A percentile compares a stretch with the other conserved stretches of the same genome.
Conservation (phyloP, 495 filamentous ascomycete species). For the Penicillium fimorum region DNA sequence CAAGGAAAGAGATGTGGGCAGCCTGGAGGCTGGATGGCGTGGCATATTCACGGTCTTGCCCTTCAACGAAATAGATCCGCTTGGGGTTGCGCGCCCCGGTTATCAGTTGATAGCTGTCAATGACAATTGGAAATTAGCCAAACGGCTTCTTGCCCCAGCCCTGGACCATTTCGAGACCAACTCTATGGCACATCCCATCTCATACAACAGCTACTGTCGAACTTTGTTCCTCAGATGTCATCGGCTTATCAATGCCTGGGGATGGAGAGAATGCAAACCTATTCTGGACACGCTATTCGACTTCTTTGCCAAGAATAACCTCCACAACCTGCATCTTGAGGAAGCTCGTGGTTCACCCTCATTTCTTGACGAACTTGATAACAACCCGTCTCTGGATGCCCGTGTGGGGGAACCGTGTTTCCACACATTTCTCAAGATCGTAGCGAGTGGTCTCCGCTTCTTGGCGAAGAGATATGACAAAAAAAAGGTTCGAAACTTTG, state of each 20-base stretch:
- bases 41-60: conserved; percentile 73
- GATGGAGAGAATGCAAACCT: conserved; percentile 76
- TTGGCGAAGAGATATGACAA: conserved; percentile 56
- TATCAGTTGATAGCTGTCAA: conserved; percentile 49
- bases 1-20: conserved; percentile 45
- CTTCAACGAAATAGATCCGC: conserved; percentile 68
- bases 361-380: conserved; percentile 74
- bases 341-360: conserved; percentile 69
- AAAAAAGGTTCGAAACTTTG: conserved; percentile 74
- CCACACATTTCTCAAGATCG: conserved; percentile 85
- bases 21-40: conserved; percentile 71
- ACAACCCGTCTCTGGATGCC: conserved; percentile 58
- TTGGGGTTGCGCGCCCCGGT: conserved; percentile 59
- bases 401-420: conserved; percentile 79
- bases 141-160: conserved; percentile 61
- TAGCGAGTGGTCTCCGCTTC: conserved; percentile 66
- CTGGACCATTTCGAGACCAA: conserved; percentile 64
- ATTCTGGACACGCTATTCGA: conserved; percentile 83
- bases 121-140: conserved; percentile 75
- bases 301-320: conserved; percentile 76
- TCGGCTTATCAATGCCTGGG: conserved; percentile 75
- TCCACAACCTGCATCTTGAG: conserved; percentile 75
- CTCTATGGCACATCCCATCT: conserved; percentile 51
- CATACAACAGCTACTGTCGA: conserved; percentile 80
- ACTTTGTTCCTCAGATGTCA: conserved; percentile 73